phyloP scores from a whole-genome alignment of 768 basidiomycete species.

The Tulasnella sp. region DNA sequence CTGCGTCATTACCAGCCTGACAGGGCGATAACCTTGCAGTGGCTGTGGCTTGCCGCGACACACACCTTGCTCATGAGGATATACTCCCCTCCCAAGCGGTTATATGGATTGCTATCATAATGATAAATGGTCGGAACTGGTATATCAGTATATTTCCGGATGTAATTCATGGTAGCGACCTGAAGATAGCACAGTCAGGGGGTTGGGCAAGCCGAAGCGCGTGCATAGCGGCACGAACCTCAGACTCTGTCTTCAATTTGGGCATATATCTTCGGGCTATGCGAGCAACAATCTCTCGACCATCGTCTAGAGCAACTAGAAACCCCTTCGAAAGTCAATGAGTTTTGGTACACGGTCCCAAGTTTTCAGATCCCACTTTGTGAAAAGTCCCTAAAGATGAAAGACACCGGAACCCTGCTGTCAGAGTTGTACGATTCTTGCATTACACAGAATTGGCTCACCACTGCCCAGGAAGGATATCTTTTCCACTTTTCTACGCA shows the following conservation, averaged over 20 bases:
- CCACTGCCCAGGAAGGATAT: slow-evolving; percentile 71
- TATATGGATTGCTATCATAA: slow-evolving; percentile 77
- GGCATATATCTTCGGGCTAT: slow-evolving; percentile 83
- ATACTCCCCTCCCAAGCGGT: slow-evolving; percentile 76
- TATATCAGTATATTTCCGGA: slow-evolving; percentile 58
- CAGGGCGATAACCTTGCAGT: slow-evolving; percentile 2
- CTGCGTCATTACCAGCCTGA: neutral
- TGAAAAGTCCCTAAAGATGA: slow-evolving; percentile 64
- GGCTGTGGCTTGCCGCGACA: slow-evolving; percentile 11
- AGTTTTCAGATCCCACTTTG: slow-evolving; percentile 44
- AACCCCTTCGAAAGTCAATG: slow-evolving; percentile 49
- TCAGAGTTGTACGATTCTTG: neutral
- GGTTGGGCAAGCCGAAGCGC: neutral
- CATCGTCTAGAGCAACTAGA: slow-evolving; percentile 56
- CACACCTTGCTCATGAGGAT: slow-evolving; percentile 80
- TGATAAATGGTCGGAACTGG: slow-evolving; percentile 70
- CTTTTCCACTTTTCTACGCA: slow-evolving; percentile 55
- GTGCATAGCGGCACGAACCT: slow-evolving; percentile 30
- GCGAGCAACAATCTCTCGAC: slow-evolving; percentile 59
- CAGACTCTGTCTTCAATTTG: slow-evolving; percentile 76
- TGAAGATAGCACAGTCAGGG: neutral
- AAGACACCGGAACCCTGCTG: neutral
- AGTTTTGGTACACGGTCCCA: neutral
- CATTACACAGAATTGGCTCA: slow-evolving; percentile 31
- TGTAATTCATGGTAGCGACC: slow-evolving; percentile 74